A percentile compares a stretch with the other conserved stretches of the same genome.
Conservation (phyloP, 2,329 filamentous ascomycete species). For the Ampelomyces quisqualis region DNA sequence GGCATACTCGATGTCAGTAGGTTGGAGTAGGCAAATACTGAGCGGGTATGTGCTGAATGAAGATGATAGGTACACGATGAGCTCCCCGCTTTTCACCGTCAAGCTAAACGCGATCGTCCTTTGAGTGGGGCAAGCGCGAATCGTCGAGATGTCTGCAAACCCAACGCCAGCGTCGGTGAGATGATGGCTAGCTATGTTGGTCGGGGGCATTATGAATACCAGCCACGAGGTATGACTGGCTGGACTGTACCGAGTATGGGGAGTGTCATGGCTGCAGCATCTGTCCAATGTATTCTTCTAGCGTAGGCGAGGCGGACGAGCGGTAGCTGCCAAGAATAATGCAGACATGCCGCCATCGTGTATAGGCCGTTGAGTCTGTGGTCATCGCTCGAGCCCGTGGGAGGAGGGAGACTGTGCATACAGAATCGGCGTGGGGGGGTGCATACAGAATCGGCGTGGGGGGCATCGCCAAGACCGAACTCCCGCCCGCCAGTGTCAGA, state of each 20-base stretch:
- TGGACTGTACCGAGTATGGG: too few species aligned
- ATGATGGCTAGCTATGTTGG: too few species aligned
- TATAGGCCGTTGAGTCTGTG: too few species aligned
- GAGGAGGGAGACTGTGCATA: background rate
- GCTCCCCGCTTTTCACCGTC: constrained; percentile 10
- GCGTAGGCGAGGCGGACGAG: background rate
- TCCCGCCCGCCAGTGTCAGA: background rate
- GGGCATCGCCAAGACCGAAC: constrained; percentile 3
- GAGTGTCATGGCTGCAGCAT: too few species aligned
- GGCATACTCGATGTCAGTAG: constrained; percentile 57
- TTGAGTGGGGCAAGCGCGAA: constrained; percentile 7
- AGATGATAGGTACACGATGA: constrained; percentile 9
- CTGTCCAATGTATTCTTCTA: background rate
- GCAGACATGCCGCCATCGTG: background rate
- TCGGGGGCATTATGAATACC: background rate
- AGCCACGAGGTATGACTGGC: background rate
- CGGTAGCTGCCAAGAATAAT: background rate
- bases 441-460: background rate
- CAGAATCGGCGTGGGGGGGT: background rate
- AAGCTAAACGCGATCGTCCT: constrained; percentile 10
- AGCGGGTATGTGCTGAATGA: too few species aligned
- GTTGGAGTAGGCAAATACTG: background rate
- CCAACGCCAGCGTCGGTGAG: background rate
- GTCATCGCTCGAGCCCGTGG: too few species aligned
- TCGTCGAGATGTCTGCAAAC: background rate